Evolutionary conservation across 2,329 filamentous ascomycete species (phyloP), one percentile per base, ranked within the genome.

Genomic region (Penicillium frequentans): DNA sequence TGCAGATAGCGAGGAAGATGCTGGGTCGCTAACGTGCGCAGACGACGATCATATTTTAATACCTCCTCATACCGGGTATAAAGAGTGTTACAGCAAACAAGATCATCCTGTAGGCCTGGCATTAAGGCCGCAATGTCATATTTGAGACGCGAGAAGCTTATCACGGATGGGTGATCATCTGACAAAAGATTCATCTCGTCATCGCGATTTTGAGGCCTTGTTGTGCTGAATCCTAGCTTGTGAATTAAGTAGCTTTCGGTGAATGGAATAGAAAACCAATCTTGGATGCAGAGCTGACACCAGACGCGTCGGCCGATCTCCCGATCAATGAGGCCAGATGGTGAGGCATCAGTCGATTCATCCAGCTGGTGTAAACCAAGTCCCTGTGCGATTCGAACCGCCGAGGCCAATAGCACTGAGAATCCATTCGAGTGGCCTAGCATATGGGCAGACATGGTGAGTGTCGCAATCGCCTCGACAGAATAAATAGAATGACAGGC

Each of bases 401-500:
- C 79, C 1, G 78, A 73, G 3, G 75, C 77, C 9, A 81, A 70
- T 21, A 79, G 71, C 1, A 80, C 76, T 4, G 73, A 76, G 57
- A 80, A 79, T 43, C 76, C 77, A 59, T 80, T 81, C 7, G 78
- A 78, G 24, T 75, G 77, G 1, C 80, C 81, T 1, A 82, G 71
- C 16, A 80, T 67, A 64, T 83, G 81, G 9, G 79, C 80, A 9
- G 77, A 77, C 3, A 80, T 77, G n/a, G 80, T 81, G 29, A 80
- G 67, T 1, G 75, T 78, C 10, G 77, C 69, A 39, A 83, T 79
- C 4, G 80, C 75, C 61, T 82, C 76, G 3, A 81, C 71, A 0
- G 77, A 73, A 46, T 76, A 73, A 2, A 80, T 70, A 13, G 75
- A 76, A 58, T 78, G 75, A 43, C 69, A 67, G 37, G 75, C 74